Evolutionary conservation across 2,329 filamentous ascomycete species (phyloP), one percentile per base, ranked within the genome.

Genomic region (Knufia petricola): DNA sequence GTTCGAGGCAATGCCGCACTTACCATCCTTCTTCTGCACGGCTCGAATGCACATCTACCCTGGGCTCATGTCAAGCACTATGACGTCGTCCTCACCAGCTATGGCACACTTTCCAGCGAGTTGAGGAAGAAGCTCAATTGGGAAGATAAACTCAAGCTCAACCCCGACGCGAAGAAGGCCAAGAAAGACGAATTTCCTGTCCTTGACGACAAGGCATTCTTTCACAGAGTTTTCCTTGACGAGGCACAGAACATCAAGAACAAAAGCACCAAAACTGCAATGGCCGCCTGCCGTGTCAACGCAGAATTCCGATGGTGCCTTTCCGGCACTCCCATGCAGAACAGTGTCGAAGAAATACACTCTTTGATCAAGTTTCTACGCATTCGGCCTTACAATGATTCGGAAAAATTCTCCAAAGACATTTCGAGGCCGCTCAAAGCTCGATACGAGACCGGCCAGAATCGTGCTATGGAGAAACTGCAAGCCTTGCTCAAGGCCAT

Each of bases 281-380:
- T 73, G 53, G 84, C 78, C 3, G 78, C 78, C 24, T 77, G 71
- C 55, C 63, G 67, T 9, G 64, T 92, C 13, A 67, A 75, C 51
- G 70, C 83, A 12, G 70, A 68, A 30, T 78, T 84, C 60, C 75
- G 85, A 41, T 81, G 85, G 69, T 87, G 83, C 60, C 76, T 90
- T 63, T 87, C 82, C 2, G 86, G 86, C 21, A 92, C 86, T 0
- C 86, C 86, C 0, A 88, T 90, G 84, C 92, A 92, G 84, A 95
- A 95, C 58, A 79, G 75, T 10, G 79, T 90, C 2, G 71, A 77
- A 20, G 89, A 95, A 58, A 71, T 94, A 2, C 88, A 78, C 59
- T 85, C 87, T 0, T 68, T 94, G 17, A 72, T 95, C 38, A 76
- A 78, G 2, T 95, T 94, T 59, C 71, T 94, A 13, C 73, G 75